These are phyloP conservation scores for Aspergillus flavus DNA, from an alignment of 2,329 filamentous ascomycete genomes.

Conservation along the genomic window DNA sequence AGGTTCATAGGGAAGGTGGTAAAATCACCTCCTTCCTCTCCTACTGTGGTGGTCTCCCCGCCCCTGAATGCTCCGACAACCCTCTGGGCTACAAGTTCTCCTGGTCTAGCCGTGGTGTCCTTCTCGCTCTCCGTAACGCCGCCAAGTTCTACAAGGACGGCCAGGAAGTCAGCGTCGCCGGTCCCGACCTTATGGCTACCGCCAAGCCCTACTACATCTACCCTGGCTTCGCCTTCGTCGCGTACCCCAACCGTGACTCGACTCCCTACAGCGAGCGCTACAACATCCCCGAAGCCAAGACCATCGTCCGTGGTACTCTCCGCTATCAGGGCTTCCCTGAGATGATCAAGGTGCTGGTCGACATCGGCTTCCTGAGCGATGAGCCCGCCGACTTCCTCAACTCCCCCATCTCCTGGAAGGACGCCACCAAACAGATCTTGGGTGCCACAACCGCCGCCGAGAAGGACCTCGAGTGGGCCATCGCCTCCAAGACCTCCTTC, in stretches of 20 bases:
- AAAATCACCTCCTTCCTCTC: conserved; percentile 81
- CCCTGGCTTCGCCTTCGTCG: conserved; percentile 84
- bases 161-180: conserved; percentile 67
- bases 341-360: conserved; percentile 83
- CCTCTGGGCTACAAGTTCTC: conserved; percentile 94
- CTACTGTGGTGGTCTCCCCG: conserved; percentile 80
- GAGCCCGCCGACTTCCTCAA: conserved; percentile 67
- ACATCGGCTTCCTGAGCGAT: conserved; percentile 85
- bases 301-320: conserved; percentile 80
- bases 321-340: conserved; percentile 89
- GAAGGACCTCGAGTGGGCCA: conserved; percentile 71
- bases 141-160: conserved; percentile 82
- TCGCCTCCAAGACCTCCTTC: conserved; percentile 76
- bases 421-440: conserved; percentile 78
- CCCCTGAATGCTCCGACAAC: conserved; percentile 78
- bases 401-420: conserved; percentile 74
- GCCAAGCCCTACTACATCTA: conserved; percentile 92
- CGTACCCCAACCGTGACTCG: conserved; percentile 90
- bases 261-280: conserved; percentile 87
- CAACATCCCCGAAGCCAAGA: conserved; percentile 81
- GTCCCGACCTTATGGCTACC: conserved; percentile 75
- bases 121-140: conserved; percentile 83
- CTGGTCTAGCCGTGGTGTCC: conserved; percentile 77
- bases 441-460: conserved; percentile 67
- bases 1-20: conserved; percentile 84